Conservation (phyloP, 805 yeast species). For the Candida xyloterini region DNA sequence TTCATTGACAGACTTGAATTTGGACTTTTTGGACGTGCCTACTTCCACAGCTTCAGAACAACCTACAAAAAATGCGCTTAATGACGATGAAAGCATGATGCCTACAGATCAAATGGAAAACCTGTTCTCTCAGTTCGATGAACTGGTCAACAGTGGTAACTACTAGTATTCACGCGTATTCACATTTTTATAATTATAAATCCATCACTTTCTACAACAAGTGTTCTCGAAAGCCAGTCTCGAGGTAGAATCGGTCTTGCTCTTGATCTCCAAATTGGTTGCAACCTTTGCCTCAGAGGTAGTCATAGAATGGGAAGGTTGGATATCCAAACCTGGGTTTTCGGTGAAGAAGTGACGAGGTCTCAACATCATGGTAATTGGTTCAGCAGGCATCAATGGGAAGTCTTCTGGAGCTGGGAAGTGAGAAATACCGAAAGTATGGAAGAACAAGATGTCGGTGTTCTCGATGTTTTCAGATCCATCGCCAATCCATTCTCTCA, state of each 20-base stretch:
- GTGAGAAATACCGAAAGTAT: slow-evolving; percentile 81
- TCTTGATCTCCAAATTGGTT: slow-evolving; percentile 38
- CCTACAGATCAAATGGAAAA: slow-evolving; percentile 33
- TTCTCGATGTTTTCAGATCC: slow-evolving; percentile 55
- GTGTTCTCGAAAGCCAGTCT: slow-evolving; percentile 48
- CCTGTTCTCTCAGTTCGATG: slow-evolving; percentile 32
- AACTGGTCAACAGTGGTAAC: slow-evolving; percentile 25
- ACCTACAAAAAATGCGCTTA: not conserved
- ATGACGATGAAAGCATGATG: slow-evolving; percentile 20
- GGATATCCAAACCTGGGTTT: slow-evolving; percentile 74
- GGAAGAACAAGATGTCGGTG: slow-evolving; percentile 73
- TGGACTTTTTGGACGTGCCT: slow-evolving; percentile 25
- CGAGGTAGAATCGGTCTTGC: slow-evolving; percentile 46
- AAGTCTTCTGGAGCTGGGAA: slow-evolving; percentile 89
- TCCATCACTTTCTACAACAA: slow-evolving; percentile 15
- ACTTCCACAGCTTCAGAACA: slow-evolving; percentile 6
- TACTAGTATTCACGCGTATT: not conserved
- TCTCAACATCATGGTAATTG: slow-evolving; percentile 68
- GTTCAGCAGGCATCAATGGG: slow-evolving; percentile 88
- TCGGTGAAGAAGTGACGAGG: slow-evolving; percentile 78
- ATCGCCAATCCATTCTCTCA: slow-evolving; percentile 67
- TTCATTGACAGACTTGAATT: slow-evolving; percentile 26
- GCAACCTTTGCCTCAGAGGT: slow-evolving; percentile 42
- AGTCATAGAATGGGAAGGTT: slow-evolving; percentile 57
- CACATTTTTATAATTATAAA: not conserved